Evolutionary conservation across 148 eudicot genomes (phyloP).

Genomic region (Rhododendron ferrugineum): DNA sequence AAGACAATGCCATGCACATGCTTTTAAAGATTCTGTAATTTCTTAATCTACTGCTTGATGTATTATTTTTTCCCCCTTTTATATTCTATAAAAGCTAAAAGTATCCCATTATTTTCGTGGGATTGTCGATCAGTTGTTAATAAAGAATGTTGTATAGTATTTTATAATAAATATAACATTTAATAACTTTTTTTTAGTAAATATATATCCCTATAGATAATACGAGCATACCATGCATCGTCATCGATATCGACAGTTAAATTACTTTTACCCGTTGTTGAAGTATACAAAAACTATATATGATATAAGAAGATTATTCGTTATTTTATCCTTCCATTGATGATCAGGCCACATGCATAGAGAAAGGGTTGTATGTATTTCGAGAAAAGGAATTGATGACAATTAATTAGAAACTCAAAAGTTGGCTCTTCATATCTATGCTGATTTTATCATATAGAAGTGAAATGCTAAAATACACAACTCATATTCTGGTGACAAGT

Average conservation of each 20-base stretch:
- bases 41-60: not conserved
- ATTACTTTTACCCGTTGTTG: not conserved
- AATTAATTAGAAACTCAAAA: not conserved
- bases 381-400: slow-evolving; percentile 11
- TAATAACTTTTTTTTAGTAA: not conserved
- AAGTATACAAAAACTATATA: not conserved
- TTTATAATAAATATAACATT: not conserved
- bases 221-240: not conserved
- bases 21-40: slow-evolving; percentile 24
- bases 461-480: not conserved
- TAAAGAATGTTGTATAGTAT: not conserved
- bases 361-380: not conserved
- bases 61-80: slow-evolving; percentile 3
- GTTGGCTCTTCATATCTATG: not conserved
- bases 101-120: slow-evolving; percentile 40
- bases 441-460: not conserved
- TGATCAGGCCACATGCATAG: slow-evolving; percentile 9
- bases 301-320: not conserved
- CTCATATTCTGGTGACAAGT: not conserved
- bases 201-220: not conserved
- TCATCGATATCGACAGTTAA: not conserved
- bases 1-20: slow-evolving; percentile 67
- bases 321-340: not conserved
- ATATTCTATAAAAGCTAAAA: slow-evolving; percentile 27
- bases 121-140: slow-evolving; percentile 21